These are phyloP conservation scores for Stephania japonica DNA, from an alignment of 164 flowering plant genomes.

Conservation along the genomic window DNA sequence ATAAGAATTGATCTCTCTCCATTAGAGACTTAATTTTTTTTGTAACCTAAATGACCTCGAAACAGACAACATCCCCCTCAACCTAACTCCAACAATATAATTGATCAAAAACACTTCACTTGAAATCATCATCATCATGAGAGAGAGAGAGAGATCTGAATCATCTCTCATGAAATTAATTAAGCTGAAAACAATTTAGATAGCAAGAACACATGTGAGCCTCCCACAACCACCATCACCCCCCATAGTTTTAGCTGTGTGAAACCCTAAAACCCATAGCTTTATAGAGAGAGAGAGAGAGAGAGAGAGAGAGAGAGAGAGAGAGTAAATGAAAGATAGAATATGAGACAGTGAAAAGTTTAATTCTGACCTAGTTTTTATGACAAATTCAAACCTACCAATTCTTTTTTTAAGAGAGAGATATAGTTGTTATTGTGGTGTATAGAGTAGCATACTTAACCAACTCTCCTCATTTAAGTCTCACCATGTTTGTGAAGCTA, in stretches of 20 bases:
- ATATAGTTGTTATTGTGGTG: not conserved
- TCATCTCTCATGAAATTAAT: no score
- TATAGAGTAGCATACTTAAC: not conserved
- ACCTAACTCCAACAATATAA: not conserved
- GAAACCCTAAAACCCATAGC: slow-evolving; percentile 2
- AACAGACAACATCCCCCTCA: slow-evolving; percentile 13
- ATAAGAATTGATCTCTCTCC: not conserved
- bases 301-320: slow-evolving; percentile 6
- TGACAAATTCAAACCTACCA: not conserved
- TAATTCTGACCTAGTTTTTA: not conserved
- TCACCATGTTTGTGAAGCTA: not conserved
- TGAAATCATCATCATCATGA: not conserved
- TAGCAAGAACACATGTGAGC: not conserved
- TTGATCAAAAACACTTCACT: not conserved
- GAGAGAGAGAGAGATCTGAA: not conserved
- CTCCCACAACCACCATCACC: not conserved
- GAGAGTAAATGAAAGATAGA: not conserved
- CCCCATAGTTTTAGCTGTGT: not conserved
- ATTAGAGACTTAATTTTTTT: not conserved
- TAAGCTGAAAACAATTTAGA: no score
- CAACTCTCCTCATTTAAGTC: not conserved
- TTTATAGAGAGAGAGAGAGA: slow-evolving; percentile 5
- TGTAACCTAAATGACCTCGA: slow-evolving; percentile 11
- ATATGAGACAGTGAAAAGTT: not conserved
- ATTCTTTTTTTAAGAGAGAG: not conserved